Evolutionary conservation across 805 yeast genomes (phyloP).

Genomic region (Lachancea quebecensis): DNA sequence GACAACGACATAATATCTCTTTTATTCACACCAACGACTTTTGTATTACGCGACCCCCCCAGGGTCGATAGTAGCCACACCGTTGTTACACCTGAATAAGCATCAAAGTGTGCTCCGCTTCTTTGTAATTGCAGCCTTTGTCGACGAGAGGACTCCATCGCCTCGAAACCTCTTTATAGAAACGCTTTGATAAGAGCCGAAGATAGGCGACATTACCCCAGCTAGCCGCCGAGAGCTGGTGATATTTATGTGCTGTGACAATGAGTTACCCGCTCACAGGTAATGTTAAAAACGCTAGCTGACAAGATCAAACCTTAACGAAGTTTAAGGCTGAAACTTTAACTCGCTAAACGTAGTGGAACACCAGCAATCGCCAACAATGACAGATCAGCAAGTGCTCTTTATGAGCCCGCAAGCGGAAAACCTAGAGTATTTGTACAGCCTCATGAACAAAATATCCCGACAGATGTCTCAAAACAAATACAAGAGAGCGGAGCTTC

Average conservation of each 20-base stretch:
- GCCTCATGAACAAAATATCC: conserved; percentile 16
- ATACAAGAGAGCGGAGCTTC: conserved; percentile 14
- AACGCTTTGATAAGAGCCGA: too few species aligned
- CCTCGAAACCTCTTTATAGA: neutral
- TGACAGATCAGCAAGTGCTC: conserved; percentile 16
- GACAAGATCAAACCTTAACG: too few species aligned
- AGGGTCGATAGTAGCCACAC: conserved; percentile 29
- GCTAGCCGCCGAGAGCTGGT: neutral
- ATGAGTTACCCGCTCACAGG: neutral
- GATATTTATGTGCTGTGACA: too few species aligned
- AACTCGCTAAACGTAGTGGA: too few species aligned
- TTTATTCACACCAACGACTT: conserved; percentile 17
- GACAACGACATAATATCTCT: conserved; percentile 28
- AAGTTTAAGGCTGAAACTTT: too few species aligned
- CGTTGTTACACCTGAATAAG: conserved; percentile 16
- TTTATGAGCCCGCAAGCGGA: conserved; percentile 27
- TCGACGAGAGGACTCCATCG: neutral
- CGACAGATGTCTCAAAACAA: conserved; percentile 17
- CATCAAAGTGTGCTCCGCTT: neutral
- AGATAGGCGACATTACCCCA: neutral
- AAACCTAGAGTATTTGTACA: conserved; percentile 21
- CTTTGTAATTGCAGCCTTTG: conserved; percentile 1
- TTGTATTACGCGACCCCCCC: conserved; percentile 13
- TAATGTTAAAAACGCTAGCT: too few species aligned
- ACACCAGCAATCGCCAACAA: neutral